These are phyloP conservation scores for Mycosphaerella sp. DNA, from an alignment of 2,329 filamentous ascomycete genomes.

Conservation along the genomic window DNA sequence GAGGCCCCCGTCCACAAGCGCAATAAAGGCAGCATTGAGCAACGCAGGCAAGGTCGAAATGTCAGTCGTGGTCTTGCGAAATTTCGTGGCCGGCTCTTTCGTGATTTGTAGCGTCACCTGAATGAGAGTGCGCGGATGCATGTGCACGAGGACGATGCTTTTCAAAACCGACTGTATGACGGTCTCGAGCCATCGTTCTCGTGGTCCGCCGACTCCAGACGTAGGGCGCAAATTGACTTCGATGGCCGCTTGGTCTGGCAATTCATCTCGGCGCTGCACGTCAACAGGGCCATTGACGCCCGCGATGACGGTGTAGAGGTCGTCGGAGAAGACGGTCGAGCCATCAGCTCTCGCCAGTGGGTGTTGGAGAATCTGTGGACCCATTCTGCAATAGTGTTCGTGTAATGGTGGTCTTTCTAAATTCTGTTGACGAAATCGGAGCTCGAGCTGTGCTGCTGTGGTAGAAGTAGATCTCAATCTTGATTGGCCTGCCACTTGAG, in stretches of 20 bases:
- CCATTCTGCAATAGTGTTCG: constrained; percentile 8
- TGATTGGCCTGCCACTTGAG: too few species aligned
- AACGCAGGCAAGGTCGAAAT: constrained; percentile 74
- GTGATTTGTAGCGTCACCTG: constrained; percentile 73
- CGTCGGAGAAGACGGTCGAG: constrained; percentile 67
- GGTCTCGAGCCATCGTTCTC: constrained; percentile 68
- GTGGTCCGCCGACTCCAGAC: constrained; percentile 62
- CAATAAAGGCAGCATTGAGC: constrained; percentile 69
- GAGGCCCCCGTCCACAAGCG: constrained; percentile 74
- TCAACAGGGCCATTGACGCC: constrained; percentile 92
- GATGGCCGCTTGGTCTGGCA: constrained; percentile 82
- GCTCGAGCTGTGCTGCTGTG: background rate
- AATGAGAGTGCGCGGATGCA: constrained; percentile 69
- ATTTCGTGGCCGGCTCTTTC: constrained; percentile 47
- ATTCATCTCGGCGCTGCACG: constrained; percentile 78
- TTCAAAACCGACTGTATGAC: constrained; percentile 65
- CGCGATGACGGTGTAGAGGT: constrained; percentile 73
- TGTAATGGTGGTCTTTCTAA: too few species aligned
- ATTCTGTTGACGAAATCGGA: background rate
- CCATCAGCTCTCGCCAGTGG: constrained; percentile 66
- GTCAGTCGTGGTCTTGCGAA: constrained; percentile 52
- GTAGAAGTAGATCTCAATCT: too few species aligned
- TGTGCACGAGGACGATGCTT: constrained; percentile 66
- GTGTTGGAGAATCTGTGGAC: constrained; percentile 28
- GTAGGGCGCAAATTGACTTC: constrained; percentile 87